phyloP scores from a whole-genome alignment of 192 early-diverging fungal genomes.

The Coemansia sp. region DNA sequence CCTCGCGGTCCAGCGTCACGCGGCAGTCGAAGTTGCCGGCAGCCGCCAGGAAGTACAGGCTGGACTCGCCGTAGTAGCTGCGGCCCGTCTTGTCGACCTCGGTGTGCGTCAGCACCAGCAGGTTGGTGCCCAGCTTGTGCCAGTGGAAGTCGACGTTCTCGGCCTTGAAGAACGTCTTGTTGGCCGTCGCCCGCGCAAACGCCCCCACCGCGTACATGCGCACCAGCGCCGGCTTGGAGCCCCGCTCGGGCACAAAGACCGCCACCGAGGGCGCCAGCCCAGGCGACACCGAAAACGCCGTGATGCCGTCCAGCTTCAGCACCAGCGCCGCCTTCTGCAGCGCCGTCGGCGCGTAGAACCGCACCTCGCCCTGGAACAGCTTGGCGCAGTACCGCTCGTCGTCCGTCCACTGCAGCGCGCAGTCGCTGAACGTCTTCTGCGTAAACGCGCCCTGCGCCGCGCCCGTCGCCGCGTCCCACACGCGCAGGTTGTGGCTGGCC shows the following conservation, averaged over 20 bases:
- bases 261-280: slow-evolving; percentile 82
- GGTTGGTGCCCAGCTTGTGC: slow-evolving; percentile 86
- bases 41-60: slow-evolving; percentile 88
- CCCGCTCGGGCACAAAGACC: slow-evolving; percentile 89
- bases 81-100: slow-evolving; percentile 95
- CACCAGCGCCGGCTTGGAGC: slow-evolving; percentile 82
- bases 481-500: slow-evolving; percentile 74
- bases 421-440: slow-evolving; percentile 78
- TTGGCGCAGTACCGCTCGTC: slow-evolving; percentile 88
- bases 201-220: slow-evolving; percentile 83
- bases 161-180: slow-evolving; percentile 96
- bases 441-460: slow-evolving; percentile 71
- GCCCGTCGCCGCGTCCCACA: slow-evolving; percentile 81
- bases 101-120: slow-evolving; percentile 91
- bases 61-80: slow-evolving; percentile 98
- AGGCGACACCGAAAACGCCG: slow-evolving; percentile 87
- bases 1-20: slow-evolving; percentile 81
- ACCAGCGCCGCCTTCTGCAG: slow-evolving; percentile 47
- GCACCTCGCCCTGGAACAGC: slow-evolving; percentile 85
- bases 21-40: slow-evolving; percentile 93
- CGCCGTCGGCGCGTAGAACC: slow-evolving; percentile 67
- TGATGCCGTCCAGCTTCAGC: slow-evolving; percentile 76
- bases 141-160: slow-evolving; percentile 93
- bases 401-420: slow-evolving; percentile 91
- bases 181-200: slow-evolving; percentile 71